Percentiles rank a stretch among this genome's conserved stretches.
phyloP scores from a whole-genome alignment of 2,329 filamentous ascomycete species.

The Cladosporium sp. region DNA sequence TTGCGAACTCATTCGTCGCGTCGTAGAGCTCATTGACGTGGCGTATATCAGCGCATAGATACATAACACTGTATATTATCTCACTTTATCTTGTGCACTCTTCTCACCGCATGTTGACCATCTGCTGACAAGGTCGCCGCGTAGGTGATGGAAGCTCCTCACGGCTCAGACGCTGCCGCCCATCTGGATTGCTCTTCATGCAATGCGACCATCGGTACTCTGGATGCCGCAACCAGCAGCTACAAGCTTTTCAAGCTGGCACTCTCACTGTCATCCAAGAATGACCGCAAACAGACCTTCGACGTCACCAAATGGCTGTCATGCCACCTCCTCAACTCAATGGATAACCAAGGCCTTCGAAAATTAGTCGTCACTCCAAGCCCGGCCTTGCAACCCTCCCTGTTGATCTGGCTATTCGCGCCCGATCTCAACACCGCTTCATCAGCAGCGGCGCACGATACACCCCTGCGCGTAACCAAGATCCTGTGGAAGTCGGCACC shows the following conservation, averaged over 20 bases:
- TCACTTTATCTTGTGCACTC: background rate
- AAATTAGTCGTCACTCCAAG: constrained; percentile 59
- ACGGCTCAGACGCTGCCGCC: constrained; percentile 5
- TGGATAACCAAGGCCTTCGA: constrained; percentile 57
- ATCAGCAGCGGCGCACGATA: constrained; percentile 33
- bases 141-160: background rate
- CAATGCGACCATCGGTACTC: constrained; percentile 38
- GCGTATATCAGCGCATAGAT: constrained; percentile 36
- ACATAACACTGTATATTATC: constrained; percentile 28
- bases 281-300: constrained; percentile 20
- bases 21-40: constrained; percentile 33
- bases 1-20: constrained; percentile 33
- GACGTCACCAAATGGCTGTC: constrained; percentile 48
- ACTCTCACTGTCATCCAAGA: constrained; percentile 27
- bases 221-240: constrained; percentile 47
- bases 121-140: background rate
- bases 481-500: constrained; percentile 48
- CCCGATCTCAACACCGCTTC: constrained; percentile 59
- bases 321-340: constrained; percentile 57
- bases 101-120: background rate
- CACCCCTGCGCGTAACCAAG: constrained; percentile 56
- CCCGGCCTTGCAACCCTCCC: background rate
- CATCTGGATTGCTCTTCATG: constrained; percentile 42
- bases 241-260: constrained; percentile 37
- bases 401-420: constrained; percentile 59